Base-by-base conservation (phyloP, 2,329 filamentous ascomycete species). In the Colletotrichum limetticola region DNA sequence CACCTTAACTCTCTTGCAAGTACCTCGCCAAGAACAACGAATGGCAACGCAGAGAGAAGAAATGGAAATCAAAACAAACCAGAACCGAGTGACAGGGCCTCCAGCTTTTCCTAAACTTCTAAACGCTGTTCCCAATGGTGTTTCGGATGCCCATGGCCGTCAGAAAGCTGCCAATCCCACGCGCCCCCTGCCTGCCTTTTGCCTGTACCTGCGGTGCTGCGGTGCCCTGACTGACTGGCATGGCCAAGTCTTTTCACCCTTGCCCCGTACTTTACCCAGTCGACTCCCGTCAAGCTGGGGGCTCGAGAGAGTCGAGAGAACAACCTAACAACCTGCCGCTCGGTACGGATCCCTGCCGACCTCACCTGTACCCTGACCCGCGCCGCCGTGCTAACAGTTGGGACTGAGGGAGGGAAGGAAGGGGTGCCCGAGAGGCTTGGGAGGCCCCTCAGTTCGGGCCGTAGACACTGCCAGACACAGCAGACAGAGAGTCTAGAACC, bases 371-470 rank as follows among this genome's bases (percentile, higher is more conserved):
- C 61, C 49, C 46, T 64, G 49, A 24, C 61, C 42, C n/a, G 30
- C 22, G 61, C 62, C 52, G 35, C 62, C 62, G 42, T 57, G 52
- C 32, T 57, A 57, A 57, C 61, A 63, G 22, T 28, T 52, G 61
- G 22, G 19, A 28, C 52, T 14, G 26, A 16, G 24, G n/a, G 32
- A 32, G n/a, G 26, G 55, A 32, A 9, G 32, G 32, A 32, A 32
- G 32, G 32, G 32, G 32, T 9, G 57, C 42, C 64, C 53, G 42
- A 22, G 37, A 46, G 32, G 52, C 59, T 61, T 70, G 60, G 70
- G 60, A 70, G 55, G 60, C 66, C 70, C 55, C 70, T 70, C 66
- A 70, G 59, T 72, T 66, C 56, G 66, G 61, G 32, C 71, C 60
- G 55, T 9, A 49, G 42, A 49, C 42, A 42, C 37, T 19, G 37